Percentiles rank a stretch among this genome's conserved stretches.
Conservation (phyloP, 345 rosid genomes). For the Arabis hirsuta region DNA sequence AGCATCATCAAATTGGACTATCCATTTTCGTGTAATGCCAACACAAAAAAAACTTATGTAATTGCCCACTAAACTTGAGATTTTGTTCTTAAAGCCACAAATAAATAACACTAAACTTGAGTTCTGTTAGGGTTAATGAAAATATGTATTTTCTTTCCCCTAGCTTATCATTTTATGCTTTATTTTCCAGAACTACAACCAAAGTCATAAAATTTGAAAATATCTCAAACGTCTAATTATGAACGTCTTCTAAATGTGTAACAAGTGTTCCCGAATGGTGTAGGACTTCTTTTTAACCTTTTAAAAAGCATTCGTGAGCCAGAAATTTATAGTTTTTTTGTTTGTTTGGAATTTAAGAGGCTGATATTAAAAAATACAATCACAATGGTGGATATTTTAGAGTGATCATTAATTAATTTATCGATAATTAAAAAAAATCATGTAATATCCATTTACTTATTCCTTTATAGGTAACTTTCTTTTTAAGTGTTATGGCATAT, state of each 20-base stretch:
- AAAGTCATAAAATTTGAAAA: neutral
- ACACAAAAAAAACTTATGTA: neutral
- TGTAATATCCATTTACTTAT: no score
- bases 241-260: neutral
- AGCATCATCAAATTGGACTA: conserved; percentile 5
- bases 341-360: no score
- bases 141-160: neutral
- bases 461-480: no score
- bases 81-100: no score
- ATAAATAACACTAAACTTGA: neutral
- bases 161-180: neutral
- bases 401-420: no score
- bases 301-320: conserved; percentile 8
- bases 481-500: no score
- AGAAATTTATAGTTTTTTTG: neutral
- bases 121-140: neutral
- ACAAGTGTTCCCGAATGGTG: neutral
- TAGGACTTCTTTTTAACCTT: neutral
- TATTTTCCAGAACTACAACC: neutral
- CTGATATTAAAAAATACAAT: no score
- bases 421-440: no score
- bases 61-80: neutral
- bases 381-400: no score
- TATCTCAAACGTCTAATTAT: no score
- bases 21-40: conserved; percentile 2